Evolutionary conservation across 768 basidiomycete species (phyloP), one percentile per base, ranked within the genome.

Genomic region (Porpolomopsis calyptriformis): DNA sequence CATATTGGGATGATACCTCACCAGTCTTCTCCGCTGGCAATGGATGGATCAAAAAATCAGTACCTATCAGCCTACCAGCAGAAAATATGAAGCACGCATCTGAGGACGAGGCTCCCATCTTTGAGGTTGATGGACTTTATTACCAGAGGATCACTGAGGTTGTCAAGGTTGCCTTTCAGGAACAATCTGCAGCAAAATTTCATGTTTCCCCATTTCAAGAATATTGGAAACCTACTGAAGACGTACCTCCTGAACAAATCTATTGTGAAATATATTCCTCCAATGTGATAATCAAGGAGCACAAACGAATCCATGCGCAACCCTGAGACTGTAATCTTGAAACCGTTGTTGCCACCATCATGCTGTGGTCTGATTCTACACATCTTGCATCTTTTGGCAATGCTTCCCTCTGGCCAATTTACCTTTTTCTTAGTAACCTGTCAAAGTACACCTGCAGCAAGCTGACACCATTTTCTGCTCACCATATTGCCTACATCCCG

Each of bases 401-500:
- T 43, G n/a, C n/a, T n/a, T n/a, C n/a, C n/a, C n/a, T n/a, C n/a
- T n/a, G n/a, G n/a, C n/a, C n/a, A n/a, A n/a, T n/a, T n/a, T n/a
- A n/a, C n/a, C n/a, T n/a, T n/a, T n/a, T n/a, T n/a, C n/a, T n/a
- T n/a, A n/a, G n/a, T n/a, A n/a, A n/a, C n/a, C 48, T 56, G n/a
- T 67, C 65, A 0, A 71, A 70, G 47, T 67, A 67, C 41, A 40
- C 45, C 0, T 51, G 57, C 0, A 35, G 43, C 1, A 53, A 55
- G 9, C 64, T 63, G 0, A 40, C 37, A 14, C 4, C 50, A 36
- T 8, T 52, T 47, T 24, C 49, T 53, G 9, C 52, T 31, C 33
- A 62, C 39, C 64, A 64, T 41, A 2, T 69, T 3, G 64, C 58
- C 2, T 68, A 66, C 51, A 55, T 69, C 44, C 59, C 57, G 1